Conservation (phyloP, 108 stramenopile genomes). For the Pseudonitzschia delicatissima region DNA sequence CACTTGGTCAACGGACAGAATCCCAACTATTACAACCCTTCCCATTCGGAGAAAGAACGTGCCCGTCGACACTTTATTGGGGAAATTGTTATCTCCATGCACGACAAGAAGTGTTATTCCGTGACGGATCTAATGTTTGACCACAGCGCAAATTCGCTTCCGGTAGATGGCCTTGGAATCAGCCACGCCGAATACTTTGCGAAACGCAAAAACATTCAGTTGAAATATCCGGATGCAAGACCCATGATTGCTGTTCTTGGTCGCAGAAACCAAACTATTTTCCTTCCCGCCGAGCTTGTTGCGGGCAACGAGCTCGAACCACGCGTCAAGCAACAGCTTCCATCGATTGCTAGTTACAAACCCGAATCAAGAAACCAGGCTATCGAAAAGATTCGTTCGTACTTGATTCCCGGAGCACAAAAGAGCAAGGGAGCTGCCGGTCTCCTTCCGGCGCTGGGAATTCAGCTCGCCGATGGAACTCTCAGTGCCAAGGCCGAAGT, state of each 20-base stretch:
- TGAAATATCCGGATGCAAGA: constrained; percentile 48
- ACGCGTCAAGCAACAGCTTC: constrained; percentile 49
- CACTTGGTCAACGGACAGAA: constrained; percentile 21
- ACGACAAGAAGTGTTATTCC: constrained; percentile 55
- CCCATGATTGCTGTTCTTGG: constrained; percentile 60
- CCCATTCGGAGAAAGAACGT: constrained; percentile 9
- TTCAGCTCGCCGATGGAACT: constrained; percentile 32
- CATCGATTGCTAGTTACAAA: constrained; percentile 61
- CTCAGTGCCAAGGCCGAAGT: constrained; percentile 36
- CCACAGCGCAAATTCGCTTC: constrained; percentile 40
- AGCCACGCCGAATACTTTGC: constrained; percentile 58
- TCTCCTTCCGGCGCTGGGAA: constrained; percentile 47
- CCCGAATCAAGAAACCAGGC: constrained; percentile 43
- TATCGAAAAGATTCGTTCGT: constrained; percentile 48
- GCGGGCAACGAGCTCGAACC: constrained; percentile 57
- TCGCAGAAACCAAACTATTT: constrained; percentile 42
- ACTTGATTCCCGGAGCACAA: constrained; percentile 57
- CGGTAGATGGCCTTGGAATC: constrained; percentile 41
- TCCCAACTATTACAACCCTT: constrained; percentile 21
- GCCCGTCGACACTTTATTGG: constrained; percentile 43
- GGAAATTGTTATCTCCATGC: constrained; percentile 53
- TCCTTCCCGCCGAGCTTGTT: constrained; percentile 55
- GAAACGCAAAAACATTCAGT: constrained; percentile 29
- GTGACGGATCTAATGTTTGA: constrained; percentile 47
- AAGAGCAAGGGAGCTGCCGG: constrained; percentile 42